Base-by-base conservation (phyloP, 306 rosid species). In the Pyrus communis region DNA sequence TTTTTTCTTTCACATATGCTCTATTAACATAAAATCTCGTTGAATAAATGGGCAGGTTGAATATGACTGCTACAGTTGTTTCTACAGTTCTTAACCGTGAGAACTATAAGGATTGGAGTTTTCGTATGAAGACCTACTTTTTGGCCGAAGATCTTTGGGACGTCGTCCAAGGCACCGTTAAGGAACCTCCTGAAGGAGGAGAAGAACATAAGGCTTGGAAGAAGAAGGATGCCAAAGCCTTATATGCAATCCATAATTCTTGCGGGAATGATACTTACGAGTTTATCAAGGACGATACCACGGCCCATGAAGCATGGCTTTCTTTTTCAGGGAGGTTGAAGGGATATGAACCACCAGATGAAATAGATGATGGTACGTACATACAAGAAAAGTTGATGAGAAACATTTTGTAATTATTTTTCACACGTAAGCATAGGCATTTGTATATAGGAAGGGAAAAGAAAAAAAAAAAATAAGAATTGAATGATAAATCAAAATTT, bases 141-240 rank as follows among this genome's bases (percentile, higher is more conserved):
- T 0, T 25, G 17, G 73, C 74, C 10, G 7, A 57, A 38, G 74
- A 67, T 77, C 80, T 77, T 9, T 77, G 74, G 80, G 74, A 23
- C 35, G 4, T 57, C 5, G 74, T 77, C 4, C 0, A 51, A 8
- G 33, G 21, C 4, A 21, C 13, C 13, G 45, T 9, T 42, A 2
- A 9, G 2, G 0, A 35, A 35, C 38, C 38, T 35, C 13, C 1
- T 35, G 0, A 2, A 2, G 3, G 0, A 0, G 55, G 25, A 25
- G 30, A 15, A 45, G 33, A 38, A 9, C 4, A 1, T n/a, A 10
- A 46, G 25, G 42, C 3, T 27, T 27, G 60, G 74, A 69, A 14
- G 2, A 46, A 27, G 23, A 17, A 8, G 3, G 18, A 69, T 28
- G 42, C 38, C 60, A 27, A 46, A 9, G 74, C 74, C 13, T 28